These are phyloP conservation scores for Narthecium ossifragum DNA, from an alignment of 106 monocot genomes.

Conservation along the genomic window DNA sequence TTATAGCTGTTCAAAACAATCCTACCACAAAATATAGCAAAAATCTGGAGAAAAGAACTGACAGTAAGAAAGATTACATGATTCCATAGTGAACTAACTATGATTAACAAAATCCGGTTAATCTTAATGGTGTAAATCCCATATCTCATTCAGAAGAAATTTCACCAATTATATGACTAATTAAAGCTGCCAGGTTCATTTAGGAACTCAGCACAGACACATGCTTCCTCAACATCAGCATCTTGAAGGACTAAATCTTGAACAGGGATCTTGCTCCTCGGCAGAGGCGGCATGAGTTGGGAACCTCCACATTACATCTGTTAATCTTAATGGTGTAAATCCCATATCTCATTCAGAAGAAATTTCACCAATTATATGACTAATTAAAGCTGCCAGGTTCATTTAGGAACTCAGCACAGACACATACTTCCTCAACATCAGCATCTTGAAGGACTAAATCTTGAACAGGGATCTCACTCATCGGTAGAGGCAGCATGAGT, in stretches of 20 bases:
- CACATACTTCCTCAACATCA: not conserved
- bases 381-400: not conserved
- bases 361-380: not conserved
- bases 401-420: not conserved
- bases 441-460: not conserved
- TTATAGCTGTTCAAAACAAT: no score
- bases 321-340: not conserved
- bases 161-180: not conserved
- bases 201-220: not conserved
- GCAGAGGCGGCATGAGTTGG: not conserved
- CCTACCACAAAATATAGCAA: no score
- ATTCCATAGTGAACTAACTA: no score
- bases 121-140: not conserved
- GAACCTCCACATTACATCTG: not conserved
- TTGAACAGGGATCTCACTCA: not conserved
- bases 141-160: not conserved
- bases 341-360: not conserved
- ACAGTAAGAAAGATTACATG: no score
- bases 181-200: not conserved
- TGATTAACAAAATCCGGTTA: no score
- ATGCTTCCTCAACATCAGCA: not conserved
- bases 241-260: not conserved
- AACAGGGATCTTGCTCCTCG: not conserved
- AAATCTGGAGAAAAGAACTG: no score
- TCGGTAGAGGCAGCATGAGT: constrained; percentile 22